Evolutionary conservation across 192 early-diverging fungal species (phyloP).

Genomic region (Coemansia sp.): DNA sequence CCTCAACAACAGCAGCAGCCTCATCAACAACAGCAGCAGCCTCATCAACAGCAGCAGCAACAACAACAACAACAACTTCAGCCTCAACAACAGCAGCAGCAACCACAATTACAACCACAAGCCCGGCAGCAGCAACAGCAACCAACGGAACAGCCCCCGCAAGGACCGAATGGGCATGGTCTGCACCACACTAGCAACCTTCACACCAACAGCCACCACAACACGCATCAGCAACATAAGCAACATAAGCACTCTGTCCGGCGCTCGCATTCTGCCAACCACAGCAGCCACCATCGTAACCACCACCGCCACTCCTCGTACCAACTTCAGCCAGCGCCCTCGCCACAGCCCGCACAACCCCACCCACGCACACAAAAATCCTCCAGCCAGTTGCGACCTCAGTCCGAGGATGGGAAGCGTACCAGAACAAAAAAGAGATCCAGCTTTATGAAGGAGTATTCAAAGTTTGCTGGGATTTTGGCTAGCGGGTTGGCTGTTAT

Average conservation of each 20-base stretch:
- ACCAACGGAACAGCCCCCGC: neutral
- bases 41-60: neutral
- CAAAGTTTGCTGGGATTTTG: slow-evolving; percentile 6
- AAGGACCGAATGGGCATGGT: neutral
- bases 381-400: neutral
- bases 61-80: neutral
- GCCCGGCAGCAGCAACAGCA: neutral
- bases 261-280: neutral
- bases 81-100: neutral
- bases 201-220: neutral
- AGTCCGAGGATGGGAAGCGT: neutral
- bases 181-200: no score
- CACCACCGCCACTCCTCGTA: neutral
- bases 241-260: neutral
- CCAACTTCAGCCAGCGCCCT: neutral
- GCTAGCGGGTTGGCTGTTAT: slow-evolving; percentile 9
- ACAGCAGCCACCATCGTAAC: neutral
- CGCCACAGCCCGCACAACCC: neutral
- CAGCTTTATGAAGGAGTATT: neutral
- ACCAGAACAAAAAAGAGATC: neutral
- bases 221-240: neutral
- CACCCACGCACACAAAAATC: neutral
- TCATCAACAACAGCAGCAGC: slow-evolving; percentile 1
- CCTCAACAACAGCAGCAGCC: neutral
- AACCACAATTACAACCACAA: neutral